Evolutionary conservation across 2,329 filamentous ascomycete genomes (phyloP).

Genomic region (Paecilomyces sp.): DNA sequence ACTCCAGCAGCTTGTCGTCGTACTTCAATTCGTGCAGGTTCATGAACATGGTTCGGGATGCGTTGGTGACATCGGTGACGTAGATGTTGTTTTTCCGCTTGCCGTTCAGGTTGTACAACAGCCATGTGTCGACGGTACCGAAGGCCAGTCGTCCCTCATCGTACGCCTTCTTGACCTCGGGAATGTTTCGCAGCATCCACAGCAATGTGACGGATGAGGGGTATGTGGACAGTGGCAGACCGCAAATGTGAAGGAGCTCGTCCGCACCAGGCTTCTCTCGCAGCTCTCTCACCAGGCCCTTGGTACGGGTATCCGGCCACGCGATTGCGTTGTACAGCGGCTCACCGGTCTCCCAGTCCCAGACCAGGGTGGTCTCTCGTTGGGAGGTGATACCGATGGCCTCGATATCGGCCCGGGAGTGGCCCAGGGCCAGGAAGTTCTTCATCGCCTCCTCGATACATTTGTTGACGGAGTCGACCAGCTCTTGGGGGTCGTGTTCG

Average conservation of each 20-base stretch:
- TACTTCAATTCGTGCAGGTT: slow-evolving; percentile 75
- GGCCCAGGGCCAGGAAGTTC: slow-evolving; percentile 63
- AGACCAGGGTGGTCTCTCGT: slow-evolving; percentile 79
- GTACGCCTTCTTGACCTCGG: slow-evolving; percentile 65
- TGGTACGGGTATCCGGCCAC: slow-evolving; percentile 82
- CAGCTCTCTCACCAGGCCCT: slow-evolving; percentile 67
- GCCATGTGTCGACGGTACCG: slow-evolving; percentile 83
- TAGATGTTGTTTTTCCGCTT: slow-evolving; percentile 60
- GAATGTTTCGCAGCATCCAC: slow-evolving; percentile 70
- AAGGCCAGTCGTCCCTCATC: slow-evolving; percentile 70
- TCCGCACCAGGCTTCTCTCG: slow-evolving; percentile 62
- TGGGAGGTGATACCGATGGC: slow-evolving; percentile 84
- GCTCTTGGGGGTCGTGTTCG: slow-evolving; percentile 75
- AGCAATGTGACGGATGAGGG: slow-evolving; percentile 77
- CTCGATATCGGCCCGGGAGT: slow-evolving; percentile 61
- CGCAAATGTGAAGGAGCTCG: slow-evolving; percentile 62
- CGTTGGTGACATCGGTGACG: slow-evolving; percentile 83
- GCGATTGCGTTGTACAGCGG: slow-evolving; percentile 79
- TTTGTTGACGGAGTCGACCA: slow-evolving; percentile 65
- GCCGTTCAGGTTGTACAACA: slow-evolving; percentile 75
- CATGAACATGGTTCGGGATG: slow-evolving; percentile 91
- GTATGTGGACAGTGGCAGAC: slow-evolving; percentile 80
- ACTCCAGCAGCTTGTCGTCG: slow-evolving; percentile 66
- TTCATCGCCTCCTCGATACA: slow-evolving; percentile 73
- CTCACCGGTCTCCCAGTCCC: slow-evolving; percentile 74